Conservation (phyloP, 805 yeast genomes). For the Kodamaea leandrae region DNA sequence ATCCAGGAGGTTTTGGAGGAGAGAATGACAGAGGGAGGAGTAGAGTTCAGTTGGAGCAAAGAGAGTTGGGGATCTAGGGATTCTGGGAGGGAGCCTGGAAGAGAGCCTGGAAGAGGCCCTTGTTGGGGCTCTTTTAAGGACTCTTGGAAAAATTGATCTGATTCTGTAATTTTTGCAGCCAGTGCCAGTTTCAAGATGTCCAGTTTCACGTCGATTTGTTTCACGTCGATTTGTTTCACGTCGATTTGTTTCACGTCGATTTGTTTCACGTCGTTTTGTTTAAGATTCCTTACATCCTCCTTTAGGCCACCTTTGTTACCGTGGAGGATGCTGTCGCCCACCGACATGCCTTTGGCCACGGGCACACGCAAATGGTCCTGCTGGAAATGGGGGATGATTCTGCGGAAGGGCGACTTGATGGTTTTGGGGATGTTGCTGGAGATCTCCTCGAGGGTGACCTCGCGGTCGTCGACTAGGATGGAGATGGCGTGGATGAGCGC, state of each 20-base stretch:
- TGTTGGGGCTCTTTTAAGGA: no score
- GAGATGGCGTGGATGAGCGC: background rate
- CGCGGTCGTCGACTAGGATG: background rate
- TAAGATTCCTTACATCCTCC: background rate
- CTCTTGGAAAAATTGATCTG: no score
- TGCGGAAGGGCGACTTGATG: background rate
- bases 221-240: no score
- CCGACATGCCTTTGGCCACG: background rate
- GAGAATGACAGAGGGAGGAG: slow-evolving; percentile 2
- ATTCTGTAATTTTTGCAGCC: no score
- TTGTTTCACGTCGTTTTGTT: background rate
- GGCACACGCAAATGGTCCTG: background rate
- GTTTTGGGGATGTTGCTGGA: background rate
- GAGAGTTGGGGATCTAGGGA: background rate
- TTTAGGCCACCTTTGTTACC: background rate
- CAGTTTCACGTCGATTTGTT: no score
- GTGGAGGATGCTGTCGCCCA: background rate
- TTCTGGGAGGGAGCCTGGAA: background rate
- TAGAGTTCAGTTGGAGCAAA: background rate
- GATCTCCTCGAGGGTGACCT: background rate
- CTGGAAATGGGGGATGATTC: slow-evolving; percentile 1
- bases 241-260: no score
- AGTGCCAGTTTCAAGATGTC: no score
- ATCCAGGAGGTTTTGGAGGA: slow-evolving; percentile 23
- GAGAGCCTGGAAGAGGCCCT: no score